Conservation (phyloP, 495 filamentous ascomycete genomes). For the Lophiostoma macrostomum region DNA sequence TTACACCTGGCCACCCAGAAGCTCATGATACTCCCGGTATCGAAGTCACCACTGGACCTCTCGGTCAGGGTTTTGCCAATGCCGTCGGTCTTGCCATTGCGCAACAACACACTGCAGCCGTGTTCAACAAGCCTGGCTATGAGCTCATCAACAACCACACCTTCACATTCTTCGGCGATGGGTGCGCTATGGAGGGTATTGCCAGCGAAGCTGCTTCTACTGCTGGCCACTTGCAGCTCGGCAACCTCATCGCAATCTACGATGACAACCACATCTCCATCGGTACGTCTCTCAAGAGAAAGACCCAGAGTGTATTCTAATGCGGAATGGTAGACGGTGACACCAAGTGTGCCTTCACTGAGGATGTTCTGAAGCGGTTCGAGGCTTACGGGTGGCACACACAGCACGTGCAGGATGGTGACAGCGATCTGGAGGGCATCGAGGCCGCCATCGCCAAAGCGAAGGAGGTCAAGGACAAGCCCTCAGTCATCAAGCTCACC, state of each 20-base stretch:
- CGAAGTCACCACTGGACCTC: slow-evolving; percentile 80
- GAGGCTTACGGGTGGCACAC: slow-evolving; percentile 98
- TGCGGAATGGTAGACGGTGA: slow-evolving; percentile 65
- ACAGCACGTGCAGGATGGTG: slow-evolving; percentile 81
- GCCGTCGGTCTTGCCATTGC: slow-evolving; percentile 83
- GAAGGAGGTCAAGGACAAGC: slow-evolving; percentile 90
- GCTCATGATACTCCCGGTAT: slow-evolving; percentile 92
- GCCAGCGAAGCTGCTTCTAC: slow-evolving; percentile 86
- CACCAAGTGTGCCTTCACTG: slow-evolving; percentile 93
- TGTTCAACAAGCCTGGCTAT: slow-evolving; percentile 96
- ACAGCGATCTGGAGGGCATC: slow-evolving; percentile 83
- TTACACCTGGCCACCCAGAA: slow-evolving; percentile 95
- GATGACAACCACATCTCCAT: slow-evolving; percentile 99
- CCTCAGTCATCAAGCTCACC: slow-evolving; percentile 91
- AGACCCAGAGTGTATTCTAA: slow-evolving; percentile 28
- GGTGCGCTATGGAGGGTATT: slow-evolving; percentile 98
- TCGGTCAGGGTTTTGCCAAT: slow-evolving; percentile 39
- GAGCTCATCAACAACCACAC: slow-evolving; percentile 95
- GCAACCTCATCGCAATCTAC: slow-evolving; percentile 94
- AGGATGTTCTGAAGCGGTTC: slow-evolving; percentile 94
- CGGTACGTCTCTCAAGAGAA: slow-evolving; percentile 47
- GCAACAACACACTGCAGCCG: slow-evolving; percentile 81
- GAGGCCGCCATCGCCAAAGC: slow-evolving; percentile 82
- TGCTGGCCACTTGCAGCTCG: slow-evolving; percentile 94
- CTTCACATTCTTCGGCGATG: slow-evolving; percentile 94